Base-by-base conservation (phyloP, 768 basidiomycete species). In the Leucocoprinus leucothites region DNA sequence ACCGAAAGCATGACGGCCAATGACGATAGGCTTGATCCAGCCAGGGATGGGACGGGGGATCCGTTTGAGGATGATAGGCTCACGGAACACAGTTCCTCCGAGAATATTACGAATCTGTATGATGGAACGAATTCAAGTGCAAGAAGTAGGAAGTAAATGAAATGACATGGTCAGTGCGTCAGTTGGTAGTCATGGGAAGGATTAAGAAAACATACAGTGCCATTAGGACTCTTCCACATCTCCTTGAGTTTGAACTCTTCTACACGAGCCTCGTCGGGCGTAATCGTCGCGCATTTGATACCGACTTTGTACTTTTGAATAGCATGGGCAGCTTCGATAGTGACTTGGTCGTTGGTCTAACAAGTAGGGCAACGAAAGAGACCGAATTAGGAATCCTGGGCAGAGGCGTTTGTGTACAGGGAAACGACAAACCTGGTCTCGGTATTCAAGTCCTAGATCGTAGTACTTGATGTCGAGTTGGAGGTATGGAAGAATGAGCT, bases 281-380 rank as follows among this genome's bases (percentile, higher is more conserved):
- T 99, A 74, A 98, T 98, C 43, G 96, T 98, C 38, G 95, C 96
- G 75, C 96, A 99, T 73, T 99, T 99, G 76, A 98, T 94, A 60
- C 96, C 97, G 60, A 99, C 97, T 60, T 87, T 87, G 82, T 97
- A 85, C 71, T 97, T 81, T 55, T 90, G 79, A 68, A 98, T 98
- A 53, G 97, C 97, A 62, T 98, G 85, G 16, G 96, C 95, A 24
- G 94, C 89, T 9, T 98, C 94, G 57, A 92, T 69, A 5, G 97
- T 99, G 31, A 99, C 87, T 72, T 88, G 75, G 74, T 99, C 97
- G 63, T 94, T 85, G 18, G 97, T 98, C 91, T 95, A 11, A 18
- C 22, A 19, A n/a, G 57, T 4, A n/a, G 49, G 31, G 41, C 16
- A 14, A 4, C 14, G 18, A 36, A 26, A 41, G 5, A 40, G 48